Percentiles rank a stretch among this genome's conserved stretches.
Conservation (phyloP, 129 eudicot genomes). For the Arctium minus region DNA sequence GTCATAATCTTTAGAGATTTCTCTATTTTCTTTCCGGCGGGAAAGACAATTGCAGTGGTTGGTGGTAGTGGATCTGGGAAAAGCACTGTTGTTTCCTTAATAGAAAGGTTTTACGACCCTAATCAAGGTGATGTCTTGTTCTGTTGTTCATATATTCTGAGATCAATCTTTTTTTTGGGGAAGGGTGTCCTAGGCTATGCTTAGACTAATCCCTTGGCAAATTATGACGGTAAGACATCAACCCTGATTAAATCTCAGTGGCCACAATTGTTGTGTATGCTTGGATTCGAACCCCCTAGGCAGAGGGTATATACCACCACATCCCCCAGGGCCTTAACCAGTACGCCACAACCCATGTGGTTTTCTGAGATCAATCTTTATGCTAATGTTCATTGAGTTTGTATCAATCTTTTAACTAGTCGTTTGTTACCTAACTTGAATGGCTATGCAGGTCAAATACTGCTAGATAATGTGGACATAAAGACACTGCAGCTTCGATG, state of each 20-base stretch:
- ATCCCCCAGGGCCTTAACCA: too few relatives aligned
- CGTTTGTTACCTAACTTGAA: neutral
- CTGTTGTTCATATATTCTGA: neutral
- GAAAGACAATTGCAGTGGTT: slow-evolving; percentile 95
- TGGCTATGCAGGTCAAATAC: slow-evolving; percentile 60
- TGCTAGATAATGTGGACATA: slow-evolving; percentile 83
- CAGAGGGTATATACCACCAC: too few relatives aligned
- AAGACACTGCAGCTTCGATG: slow-evolving; percentile 75
- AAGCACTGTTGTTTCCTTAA: slow-evolving; percentile 90
- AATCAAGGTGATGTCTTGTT: slow-evolving; percentile 51
- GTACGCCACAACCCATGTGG: too few relatives aligned
- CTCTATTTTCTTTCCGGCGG: slow-evolving; percentile 87
- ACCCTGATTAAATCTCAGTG: too few relatives aligned
- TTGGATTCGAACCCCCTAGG: too few relatives aligned
- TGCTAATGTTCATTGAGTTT: neutral
- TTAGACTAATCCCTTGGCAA: too few relatives aligned
- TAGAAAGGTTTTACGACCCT: slow-evolving; percentile 94
- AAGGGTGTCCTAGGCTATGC: too few relatives aligned
- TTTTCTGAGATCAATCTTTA: neutral
- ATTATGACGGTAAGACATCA: too few relatives aligned
- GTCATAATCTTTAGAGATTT: slow-evolving; percentile 78
- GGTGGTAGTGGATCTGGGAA: slow-evolving; percentile 99
- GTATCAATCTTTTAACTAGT: neutral
- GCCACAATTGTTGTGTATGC: too few relatives aligned
- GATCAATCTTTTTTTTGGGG: neutral